phyloP scores from a whole-genome alignment of 176 grass and related monocot species.

The Triticum timopheevii region DNA sequence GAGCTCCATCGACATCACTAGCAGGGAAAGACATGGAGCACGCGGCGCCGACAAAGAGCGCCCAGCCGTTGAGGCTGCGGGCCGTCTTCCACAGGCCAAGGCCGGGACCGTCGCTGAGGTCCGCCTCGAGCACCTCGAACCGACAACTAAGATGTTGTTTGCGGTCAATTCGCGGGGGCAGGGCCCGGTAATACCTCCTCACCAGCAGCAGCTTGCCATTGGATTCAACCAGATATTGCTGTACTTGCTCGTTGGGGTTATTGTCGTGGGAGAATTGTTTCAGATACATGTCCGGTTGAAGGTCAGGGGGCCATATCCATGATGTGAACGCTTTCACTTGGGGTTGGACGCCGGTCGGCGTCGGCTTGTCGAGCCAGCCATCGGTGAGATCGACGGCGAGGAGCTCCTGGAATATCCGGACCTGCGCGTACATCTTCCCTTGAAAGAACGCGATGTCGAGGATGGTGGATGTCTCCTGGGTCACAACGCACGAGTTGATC shows the following conservation, averaged over 20 bases:
- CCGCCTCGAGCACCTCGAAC: neutral
- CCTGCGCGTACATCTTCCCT: neutral
- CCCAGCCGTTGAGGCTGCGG: neutral
- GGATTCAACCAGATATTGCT: neutral
- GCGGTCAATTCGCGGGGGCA: too few species aligned
- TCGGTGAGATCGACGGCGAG: neutral
- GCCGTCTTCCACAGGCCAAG: neutral
- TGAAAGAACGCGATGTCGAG: neutral
- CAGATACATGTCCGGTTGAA: neutral
- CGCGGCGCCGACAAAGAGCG: neutral
- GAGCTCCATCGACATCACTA: too few species aligned
- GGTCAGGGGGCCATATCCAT: neutral
- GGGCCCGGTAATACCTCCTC: neutral
- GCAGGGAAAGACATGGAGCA: too few species aligned
- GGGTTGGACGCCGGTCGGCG: neutral
- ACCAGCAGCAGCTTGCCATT: neutral
- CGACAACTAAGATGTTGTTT: neutral
- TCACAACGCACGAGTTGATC: neutral
- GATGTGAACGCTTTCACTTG: neutral
- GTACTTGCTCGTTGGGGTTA: neutral
- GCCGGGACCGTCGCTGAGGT: neutral
- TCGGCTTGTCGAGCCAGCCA: neutral
- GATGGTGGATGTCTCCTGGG: neutral
- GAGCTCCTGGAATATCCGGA: neutral
- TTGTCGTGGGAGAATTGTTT: neutral